Base-by-base conservation (phyloP, 257 asterid species). In the Solanum habrochaites region DNA sequence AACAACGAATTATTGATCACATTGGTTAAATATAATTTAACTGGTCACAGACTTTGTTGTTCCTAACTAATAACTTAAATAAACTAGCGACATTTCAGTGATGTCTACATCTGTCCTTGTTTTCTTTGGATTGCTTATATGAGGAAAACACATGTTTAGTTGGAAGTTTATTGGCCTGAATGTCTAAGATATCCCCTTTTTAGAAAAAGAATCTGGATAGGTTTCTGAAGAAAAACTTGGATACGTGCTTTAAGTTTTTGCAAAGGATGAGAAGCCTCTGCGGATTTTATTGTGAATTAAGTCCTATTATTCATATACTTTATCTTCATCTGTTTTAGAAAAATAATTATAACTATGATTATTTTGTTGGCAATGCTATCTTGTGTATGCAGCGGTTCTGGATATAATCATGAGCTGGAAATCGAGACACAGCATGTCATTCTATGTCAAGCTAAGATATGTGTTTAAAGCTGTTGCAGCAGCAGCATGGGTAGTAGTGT, bases 361-460 rank as follows among this genome's bases (percentile, higher is more conserved):
- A 8, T 78, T 45, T 75, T 75, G 60, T 75, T 75, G 60, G 58
- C 83, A 42, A 75, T 75, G 64, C 25, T 43, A 80, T n/a, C 86
- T 69, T n/a, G 77, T 91, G 66, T 85, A 80, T 88, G 94, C 96
- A 97, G 99, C 99, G 78, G 90, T 92, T 88, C 91, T 93, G 60
- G 99, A 97, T 88, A 69, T 97, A 70, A 83, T 95, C 83, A 90
- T 95, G 97, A 93, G 94, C 91, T 97, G 98, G 98, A 92, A 91
- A 91, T 96, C 98, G 72, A 91, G 98, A 90, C 94, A 88, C 92
- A 94, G 94, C 90, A 95, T 94, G 99, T 88, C 99, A 43, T 84
- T 91, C 85, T 93, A 97, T 87, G 99, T 95, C 39, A 94, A 97
- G 92, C 98, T 97, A 80, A 92, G 99, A 93, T 97, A 94, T 91